Evolutionary conservation across 306 rosid genomes (phyloP), one percentile per base, ranked within the genome.

Genomic region (Notholithocarpus densiflorus): DNA sequence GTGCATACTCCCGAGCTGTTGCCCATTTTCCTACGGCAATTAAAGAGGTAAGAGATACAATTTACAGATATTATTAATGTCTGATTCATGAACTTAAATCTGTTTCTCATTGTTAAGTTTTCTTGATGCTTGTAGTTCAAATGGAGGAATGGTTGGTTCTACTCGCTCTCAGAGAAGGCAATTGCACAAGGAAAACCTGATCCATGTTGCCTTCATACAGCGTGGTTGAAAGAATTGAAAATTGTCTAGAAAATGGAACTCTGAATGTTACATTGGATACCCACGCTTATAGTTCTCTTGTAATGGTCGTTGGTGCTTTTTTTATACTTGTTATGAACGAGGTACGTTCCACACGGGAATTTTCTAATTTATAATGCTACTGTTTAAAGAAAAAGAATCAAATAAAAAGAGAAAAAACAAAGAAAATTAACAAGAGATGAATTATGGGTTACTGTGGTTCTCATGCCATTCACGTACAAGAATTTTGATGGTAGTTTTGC

Each of bases 61-160:
- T 43, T 60, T 13, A 6, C 5, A 26, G 48, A 60, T 29, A 55
- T 61, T 20, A 69, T 29, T 52, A 74, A 17, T 61, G 75, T 65
- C 10, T 72, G 57, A 29, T 72, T 84, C 45, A 2, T 29, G 14
- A 61, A 9, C n/a, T 21, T 15, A 75, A 75, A 56, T 23, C 37
- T 19, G 37, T 20, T 54, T 69, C 34, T 85, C 64, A 76, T 45
- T 17, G 24, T 56, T 65, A 52, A 74, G 17, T 79, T 83, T 76
- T 53, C 17, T 14, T 19, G 66, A 2, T 84, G 80, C 34, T 76
- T 88, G 79, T 86, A 95, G 99, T 93, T 95, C 84, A 90, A 95
- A 75, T 95, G 99, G 99, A 87, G 99, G 80, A 95, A 95, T 77
- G 99, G 98, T 23, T 92, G 97, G 97, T 93, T 95, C 87, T 90